A percentile compares a stretch with the other conserved stretches of the same genome.
Conservation (phyloP, 441 rosid species). For the Adansonia madagascariensis region DNA sequence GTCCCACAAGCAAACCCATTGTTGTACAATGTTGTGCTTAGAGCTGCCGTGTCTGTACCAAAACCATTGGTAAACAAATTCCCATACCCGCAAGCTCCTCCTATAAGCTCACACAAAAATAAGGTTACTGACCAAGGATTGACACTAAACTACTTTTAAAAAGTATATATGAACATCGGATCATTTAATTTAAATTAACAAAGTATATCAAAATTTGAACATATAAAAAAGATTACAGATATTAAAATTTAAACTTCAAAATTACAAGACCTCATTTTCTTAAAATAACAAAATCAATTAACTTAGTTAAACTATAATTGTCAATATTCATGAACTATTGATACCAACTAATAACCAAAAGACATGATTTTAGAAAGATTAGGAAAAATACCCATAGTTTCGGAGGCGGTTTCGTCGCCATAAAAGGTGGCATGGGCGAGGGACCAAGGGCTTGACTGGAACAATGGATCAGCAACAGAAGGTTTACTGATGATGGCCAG, state of each 20-base stretch:
- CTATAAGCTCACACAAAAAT: constrained; percentile 31
- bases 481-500: constrained; percentile 36
- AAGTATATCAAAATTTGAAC: too few species aligned
- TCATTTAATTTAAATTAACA: not conserved
- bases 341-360: not conserved
- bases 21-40: constrained; percentile 70
- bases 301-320: too few species aligned
- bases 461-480: constrained; percentile 31
- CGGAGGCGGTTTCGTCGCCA: constrained; percentile 78
- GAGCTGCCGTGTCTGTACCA: constrained; percentile 66
- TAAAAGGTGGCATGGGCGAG: constrained; percentile 83
- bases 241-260: too few species aligned
- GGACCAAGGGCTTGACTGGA: constrained; percentile 59
- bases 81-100: constrained; percentile 93
- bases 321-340: not conserved
- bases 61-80: constrained; percentile 65
- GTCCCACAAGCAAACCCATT: constrained; percentile 76
- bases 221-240: too few species aligned
- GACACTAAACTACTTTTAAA: not conserved
- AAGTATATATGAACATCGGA: not conserved
- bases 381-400: constrained; percentile 59
- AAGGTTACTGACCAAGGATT: not conserved
- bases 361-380: too few species aligned
- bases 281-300: too few species aligned
- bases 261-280: too few species aligned